Evolutionary conservation across 257 asterid species (phyloP).

Genomic region (Solanum ossicruentum): DNA sequence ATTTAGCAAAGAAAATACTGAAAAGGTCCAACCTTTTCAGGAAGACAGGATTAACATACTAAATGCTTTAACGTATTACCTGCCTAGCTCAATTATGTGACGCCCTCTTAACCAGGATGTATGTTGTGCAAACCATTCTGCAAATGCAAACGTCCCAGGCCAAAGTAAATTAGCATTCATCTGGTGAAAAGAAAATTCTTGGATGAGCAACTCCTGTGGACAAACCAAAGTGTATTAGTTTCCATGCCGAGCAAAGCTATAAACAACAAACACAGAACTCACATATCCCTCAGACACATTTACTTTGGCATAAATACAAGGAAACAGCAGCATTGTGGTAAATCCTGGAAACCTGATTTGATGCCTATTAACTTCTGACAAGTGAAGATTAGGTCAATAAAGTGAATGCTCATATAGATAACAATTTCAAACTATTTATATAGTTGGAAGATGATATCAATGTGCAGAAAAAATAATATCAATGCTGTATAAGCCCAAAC

Average conservation of each 20-base stretch:
- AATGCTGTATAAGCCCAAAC: neutral
- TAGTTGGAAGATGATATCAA: neutral
- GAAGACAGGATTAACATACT: neutral
- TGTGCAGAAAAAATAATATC: neutral
- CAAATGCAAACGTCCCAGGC: slow-evolving; percentile 96
- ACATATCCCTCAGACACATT: neutral
- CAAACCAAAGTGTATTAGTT: neutral
- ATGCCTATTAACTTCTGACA: neutral
- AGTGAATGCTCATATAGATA: neutral
- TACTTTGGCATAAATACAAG: neutral
- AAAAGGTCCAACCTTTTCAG: neutral
- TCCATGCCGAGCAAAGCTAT: neutral
- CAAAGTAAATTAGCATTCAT: slow-evolving; percentile 86
- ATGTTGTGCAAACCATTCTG: slow-evolving; percentile 69
- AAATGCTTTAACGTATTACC: slow-evolving; percentile 21
- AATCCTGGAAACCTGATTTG: neutral
- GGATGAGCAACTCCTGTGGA: slow-evolving; percentile 62
- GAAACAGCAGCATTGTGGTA: neutral
- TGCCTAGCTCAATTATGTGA: slow-evolving; percentile 66
- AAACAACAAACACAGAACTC: neutral
- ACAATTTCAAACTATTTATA: neutral
- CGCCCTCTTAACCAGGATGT: slow-evolving; percentile 50
- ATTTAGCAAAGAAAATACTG: neutral
- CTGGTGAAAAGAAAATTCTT: slow-evolving; percentile 84
- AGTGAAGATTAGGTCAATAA: neutral